Evolutionary conservation across 1,284 basidiomycete genomes (phyloP), one percentile per base, ranked within the genome.

Genomic region (Omphalotus olearius): DNA sequence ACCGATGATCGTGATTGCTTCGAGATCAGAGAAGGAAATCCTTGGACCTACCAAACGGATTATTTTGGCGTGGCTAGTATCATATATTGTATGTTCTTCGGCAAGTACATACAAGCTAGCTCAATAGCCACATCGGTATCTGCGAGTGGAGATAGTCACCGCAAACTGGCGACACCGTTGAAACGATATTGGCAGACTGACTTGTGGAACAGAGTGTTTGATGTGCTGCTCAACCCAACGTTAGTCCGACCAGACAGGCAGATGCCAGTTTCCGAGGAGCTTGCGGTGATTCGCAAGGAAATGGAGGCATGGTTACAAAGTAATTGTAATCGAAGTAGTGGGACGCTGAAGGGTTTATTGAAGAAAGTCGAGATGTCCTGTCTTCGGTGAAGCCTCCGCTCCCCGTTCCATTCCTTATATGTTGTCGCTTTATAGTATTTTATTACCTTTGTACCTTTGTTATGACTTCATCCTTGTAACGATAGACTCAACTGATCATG

Each of bases 141-240:
- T 37, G 25, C 33, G 33, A 42, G 43, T 35, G 48, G 41, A 4
- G 35, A 16, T 39, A 68, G 66, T 16, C 62, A 67, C 10, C 78
- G 83, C 70, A 88, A 80, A 72, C 79, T 96, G 45, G 74, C 82
- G 18, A 83, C 86, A 38, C 80, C 88, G 17, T 78, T 98, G 60
- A 96, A 94, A 68, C 76, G 97, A 57, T 99, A 99, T 70, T 98
- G 97, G 93, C 95, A 99, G 70, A 79, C 75, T 37, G 88, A 90
- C 14, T 68, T 98, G 16, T 97, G 97, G 93, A 85, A 72, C 33
- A 68, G 77, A 47, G 66, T 98, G 38, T 99, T 99, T 65, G 88
- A 96, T 58, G 59, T 88, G 25, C 71, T 98, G 53, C 81, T 99
- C 52, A 98, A 98, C 66, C 88, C 94, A 0, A 71, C 72, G 28